These are phyloP conservation scores for Juglanconis oblonga DNA, from an alignment of 2,329 filamentous ascomycete genomes.

Conservation along the genomic window DNA sequence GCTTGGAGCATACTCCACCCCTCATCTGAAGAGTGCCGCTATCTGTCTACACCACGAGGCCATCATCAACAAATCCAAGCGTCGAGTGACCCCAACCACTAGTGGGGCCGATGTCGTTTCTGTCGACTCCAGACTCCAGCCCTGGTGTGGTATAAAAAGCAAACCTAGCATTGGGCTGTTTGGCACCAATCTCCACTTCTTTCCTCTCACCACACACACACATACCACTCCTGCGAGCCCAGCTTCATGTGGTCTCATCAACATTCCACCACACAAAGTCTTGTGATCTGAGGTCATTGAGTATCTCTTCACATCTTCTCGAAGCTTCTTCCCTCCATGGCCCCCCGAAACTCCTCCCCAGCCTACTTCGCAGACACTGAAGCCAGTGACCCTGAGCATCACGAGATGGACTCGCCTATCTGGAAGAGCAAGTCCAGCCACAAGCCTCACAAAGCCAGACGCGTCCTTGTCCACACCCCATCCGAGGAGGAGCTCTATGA, in stretches of 20 bases:
- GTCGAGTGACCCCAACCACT: too few species aligned
- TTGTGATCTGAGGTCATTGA: not conserved
- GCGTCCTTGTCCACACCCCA: conserved; percentile 4
- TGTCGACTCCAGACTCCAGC: not conserved
- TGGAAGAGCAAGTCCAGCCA: not conserved
- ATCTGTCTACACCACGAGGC: too few species aligned
- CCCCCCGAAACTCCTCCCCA: not conserved
- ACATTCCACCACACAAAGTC: not conserved
- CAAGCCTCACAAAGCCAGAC: not conserved
- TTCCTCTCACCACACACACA: not conserved
- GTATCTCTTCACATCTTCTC: not conserved
- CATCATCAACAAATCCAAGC: too few species aligned
- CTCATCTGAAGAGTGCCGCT: too few species aligned
- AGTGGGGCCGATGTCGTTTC: not conserved
- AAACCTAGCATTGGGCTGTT: too few species aligned
- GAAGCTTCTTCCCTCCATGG: conserved; percentile 1
- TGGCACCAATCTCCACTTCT: not conserved
- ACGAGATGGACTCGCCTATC: not conserved
- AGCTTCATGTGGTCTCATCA: not conserved
- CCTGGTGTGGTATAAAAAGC: too few species aligned
- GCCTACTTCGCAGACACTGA: conserved; percentile 4
- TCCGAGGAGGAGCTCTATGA: conserved; percentile 10
- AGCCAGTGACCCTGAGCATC: not conserved
- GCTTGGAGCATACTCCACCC: too few species aligned
- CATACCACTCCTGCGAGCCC: not conserved